These are phyloP conservation scores for Gymnopilus junonius DNA, from an alignment of 768 basidiomycete genomes.

Conservation along the genomic window DNA sequence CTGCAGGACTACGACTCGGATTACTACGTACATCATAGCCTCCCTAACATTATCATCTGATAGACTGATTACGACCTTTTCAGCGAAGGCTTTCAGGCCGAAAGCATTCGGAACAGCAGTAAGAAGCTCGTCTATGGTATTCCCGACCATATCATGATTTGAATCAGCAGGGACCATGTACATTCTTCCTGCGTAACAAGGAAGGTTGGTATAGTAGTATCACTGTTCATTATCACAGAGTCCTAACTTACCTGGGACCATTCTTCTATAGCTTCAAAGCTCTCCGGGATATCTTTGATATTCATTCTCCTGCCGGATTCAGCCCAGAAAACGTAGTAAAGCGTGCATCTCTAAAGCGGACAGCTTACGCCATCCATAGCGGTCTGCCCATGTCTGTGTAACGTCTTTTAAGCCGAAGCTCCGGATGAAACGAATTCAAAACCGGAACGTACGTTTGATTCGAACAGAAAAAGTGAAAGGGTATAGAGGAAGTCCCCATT, in stretches of 20 bases:
- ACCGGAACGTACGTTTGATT: constrained; percentile 37
- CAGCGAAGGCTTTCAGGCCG: constrained; percentile 40
- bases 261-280: constrained; percentile 35
- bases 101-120: constrained; percentile 39
- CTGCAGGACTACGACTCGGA: neutral
- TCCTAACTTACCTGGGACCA: constrained; percentile 42
- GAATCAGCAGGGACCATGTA: constrained; percentile 46
- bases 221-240: neutral
- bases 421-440: neutral
- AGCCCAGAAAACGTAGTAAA: constrained; percentile 45
- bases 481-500: constrained; percentile 51
- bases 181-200: constrained; percentile 28
- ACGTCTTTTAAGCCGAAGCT: neutral
- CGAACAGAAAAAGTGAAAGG: constrained; percentile 40
- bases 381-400: constrained; percentile 41
- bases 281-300: constrained; percentile 50
- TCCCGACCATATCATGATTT: constrained; percentile 42
- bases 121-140: constrained; percentile 47
- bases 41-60: constrained; percentile 49
- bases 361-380: constrained; percentile 47
- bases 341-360: constrained; percentile 50
- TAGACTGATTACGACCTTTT: constrained; percentile 37
- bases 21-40: constrained; percentile 52
- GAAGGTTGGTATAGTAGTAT: neutral
- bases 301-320: constrained; percentile 52